These are phyloP conservation scores for Psidium guajava DNA, from an alignment of 345 rosid genomes.

Conservation along the genomic window DNA sequence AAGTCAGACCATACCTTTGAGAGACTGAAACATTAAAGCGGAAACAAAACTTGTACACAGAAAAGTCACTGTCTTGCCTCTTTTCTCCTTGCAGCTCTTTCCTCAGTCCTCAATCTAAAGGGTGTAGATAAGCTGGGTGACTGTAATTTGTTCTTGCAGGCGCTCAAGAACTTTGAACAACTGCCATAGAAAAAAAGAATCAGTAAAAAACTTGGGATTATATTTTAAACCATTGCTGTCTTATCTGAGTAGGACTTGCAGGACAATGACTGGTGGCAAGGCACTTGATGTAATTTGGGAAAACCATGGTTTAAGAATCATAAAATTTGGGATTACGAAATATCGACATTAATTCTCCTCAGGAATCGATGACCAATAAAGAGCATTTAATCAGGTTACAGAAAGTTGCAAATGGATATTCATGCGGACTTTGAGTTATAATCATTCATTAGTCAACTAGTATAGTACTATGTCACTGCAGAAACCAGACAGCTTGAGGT, in stretches of 20 bases:
- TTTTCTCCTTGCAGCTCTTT: constrained; percentile 76
- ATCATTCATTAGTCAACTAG: not conserved
- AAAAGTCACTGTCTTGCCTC: constrained; percentile 33
- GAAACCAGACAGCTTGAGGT: not conserved
- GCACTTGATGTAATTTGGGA: not conserved
- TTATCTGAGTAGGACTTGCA: not conserved
- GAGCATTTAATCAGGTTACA: not conserved
- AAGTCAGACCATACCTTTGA: not conserved
- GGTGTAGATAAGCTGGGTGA: constrained; percentile 62
- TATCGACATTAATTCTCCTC: not conserved
- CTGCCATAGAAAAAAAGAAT: constrained; percentile 20
- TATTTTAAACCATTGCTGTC: not conserved
- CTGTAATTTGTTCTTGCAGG: constrained; percentile 49
- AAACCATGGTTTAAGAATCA: not conserved
- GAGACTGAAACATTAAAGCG: not conserved
- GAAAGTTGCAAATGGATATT: not conserved
- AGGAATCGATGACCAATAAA: not conserved
- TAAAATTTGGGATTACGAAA: not conserved
- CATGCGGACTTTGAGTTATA: not conserved
- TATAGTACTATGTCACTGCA: not conserved
- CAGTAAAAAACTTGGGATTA: not conserved
- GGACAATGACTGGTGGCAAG: not conserved
- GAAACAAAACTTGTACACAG: not conserved
- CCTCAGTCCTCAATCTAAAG: constrained; percentile 70
- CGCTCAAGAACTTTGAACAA: constrained; percentile 43